phyloP scores from a whole-genome alignment of 106 monocot genomes.

The Dioscorea alata region DNA sequence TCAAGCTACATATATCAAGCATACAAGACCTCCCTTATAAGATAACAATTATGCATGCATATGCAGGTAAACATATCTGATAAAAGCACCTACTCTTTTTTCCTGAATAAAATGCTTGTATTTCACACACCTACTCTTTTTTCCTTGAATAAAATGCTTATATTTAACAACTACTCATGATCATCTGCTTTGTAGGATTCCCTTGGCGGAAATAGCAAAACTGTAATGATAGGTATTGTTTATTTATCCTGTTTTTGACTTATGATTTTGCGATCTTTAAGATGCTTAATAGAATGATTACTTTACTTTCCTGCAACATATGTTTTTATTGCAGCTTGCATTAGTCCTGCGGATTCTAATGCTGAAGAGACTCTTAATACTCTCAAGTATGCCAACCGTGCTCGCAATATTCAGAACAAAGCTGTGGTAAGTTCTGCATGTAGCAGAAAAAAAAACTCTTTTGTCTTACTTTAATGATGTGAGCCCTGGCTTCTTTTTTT shows the following conservation, averaged over 20 bases:
- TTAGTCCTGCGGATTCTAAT: constrained; percentile 95
- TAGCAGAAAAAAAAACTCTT: not conserved
- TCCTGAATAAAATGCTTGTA: not conserved
- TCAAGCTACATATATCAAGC: too few relatives aligned
- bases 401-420: constrained; percentile 95
- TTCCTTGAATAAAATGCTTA: not conserved
- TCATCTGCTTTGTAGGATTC: constrained; percentile 56
- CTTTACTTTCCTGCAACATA: not conserved
- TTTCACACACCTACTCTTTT: not conserved
- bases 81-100: not conserved
- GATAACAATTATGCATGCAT: too few relatives aligned
- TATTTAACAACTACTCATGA: not conserved
- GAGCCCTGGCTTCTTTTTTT: not conserved
- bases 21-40: too few relatives aligned
- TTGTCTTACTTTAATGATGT: not conserved
- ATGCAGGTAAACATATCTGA: too few relatives aligned
- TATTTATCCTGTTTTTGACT: not conserved
- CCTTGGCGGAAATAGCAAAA: constrained; percentile 97
- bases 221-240: constrained; percentile 85
- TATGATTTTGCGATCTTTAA: not conserved
- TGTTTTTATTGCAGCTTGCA: constrained; percentile 55
- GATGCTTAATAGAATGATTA: not conserved
- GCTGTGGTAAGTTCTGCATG: constrained; percentile 64
- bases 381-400: constrained; percentile 97
- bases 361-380: constrained; percentile 98